These are phyloP conservation scores for Graphiopsis chlorocephala DNA, from an alignment of 2,329 filamentous ascomycete species.

Conservation along the genomic window DNA sequence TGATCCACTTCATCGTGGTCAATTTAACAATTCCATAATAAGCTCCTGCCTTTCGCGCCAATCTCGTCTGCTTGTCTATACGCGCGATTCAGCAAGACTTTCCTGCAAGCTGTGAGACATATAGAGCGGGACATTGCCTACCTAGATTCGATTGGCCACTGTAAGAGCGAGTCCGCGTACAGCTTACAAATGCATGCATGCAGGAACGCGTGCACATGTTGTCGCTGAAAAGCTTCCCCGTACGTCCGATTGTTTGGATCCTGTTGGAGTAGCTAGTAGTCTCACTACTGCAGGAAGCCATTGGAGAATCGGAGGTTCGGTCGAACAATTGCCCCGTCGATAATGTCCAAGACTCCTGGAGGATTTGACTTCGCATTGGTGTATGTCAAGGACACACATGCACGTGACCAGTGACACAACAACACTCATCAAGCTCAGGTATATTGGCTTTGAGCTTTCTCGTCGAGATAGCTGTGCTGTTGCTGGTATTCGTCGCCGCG, in stretches of 20 bases:
- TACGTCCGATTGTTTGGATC: neutral
- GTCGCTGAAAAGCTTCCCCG: neutral
- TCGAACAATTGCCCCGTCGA: neutral
- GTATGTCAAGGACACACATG: neutral
- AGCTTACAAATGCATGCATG: conserved; percentile 8
- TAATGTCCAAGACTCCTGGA: neutral
- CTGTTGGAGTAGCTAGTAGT: neutral
- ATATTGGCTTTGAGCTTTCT: conserved; percentile 9
- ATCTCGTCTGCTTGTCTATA: neutral
- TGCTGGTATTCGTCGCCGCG: conserved; percentile 8
- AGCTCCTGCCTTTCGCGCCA: neutral
- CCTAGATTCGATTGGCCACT: neutral
- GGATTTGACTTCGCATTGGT: neutral
- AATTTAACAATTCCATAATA: neutral
- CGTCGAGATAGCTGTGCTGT: conserved; percentile 7
- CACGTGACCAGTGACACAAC: neutral
- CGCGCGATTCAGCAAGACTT: conserved; percentile 3
- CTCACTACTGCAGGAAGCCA: neutral
- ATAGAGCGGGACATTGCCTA: neutral
- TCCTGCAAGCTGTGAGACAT: conserved; percentile 1
- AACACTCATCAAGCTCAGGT: neutral
- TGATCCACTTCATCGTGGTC: neutral
- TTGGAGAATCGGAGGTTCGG: neutral
- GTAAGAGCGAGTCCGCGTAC: neutral
- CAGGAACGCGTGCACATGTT: neutral